These are phyloP conservation scores for Crithidia sp. DNA, from an alignment of 208 protist species.

Conservation along the genomic window DNA sequence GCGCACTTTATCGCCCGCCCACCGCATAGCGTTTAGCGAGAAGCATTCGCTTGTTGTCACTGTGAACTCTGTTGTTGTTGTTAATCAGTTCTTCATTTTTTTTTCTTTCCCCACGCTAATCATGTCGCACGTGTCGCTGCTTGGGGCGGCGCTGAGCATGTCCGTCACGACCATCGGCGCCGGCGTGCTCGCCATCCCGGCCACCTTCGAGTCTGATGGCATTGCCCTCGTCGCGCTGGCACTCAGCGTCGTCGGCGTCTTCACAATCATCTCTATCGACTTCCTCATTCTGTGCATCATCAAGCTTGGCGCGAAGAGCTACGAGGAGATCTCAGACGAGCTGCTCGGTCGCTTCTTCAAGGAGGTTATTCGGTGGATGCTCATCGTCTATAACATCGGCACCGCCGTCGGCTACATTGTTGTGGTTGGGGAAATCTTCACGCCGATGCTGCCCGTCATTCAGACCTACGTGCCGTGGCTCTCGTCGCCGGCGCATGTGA, in stretches of 20 bases:
- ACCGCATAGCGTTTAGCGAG: too few species aligned
- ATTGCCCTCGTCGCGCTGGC: constrained; percentile 40
- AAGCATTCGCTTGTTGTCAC: too few species aligned
- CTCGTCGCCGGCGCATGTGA: constrained; percentile 35
- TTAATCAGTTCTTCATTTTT: neutral
- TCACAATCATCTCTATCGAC: constrained; percentile 69
- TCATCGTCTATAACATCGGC: constrained; percentile 69
- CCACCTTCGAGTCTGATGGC: constrained; percentile 50
- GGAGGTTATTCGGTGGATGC: constrained; percentile 66
- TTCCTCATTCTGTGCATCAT: constrained; percentile 64
- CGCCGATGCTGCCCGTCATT: constrained; percentile 58
- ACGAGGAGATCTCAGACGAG: constrained; percentile 67
- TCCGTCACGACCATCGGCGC: constrained; percentile 73
- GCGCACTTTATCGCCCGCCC: too few species aligned
- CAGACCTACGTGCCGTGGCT: constrained; percentile 50
- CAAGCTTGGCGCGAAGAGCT: constrained; percentile 48
- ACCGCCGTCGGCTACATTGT: constrained; percentile 67
- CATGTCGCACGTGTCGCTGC: constrained; percentile 30
- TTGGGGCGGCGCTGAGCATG: constrained; percentile 62
- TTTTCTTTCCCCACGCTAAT: neutral
- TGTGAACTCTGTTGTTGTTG: too few species aligned
- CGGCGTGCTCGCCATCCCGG: constrained; percentile 61
- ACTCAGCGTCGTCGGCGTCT: constrained; percentile 42
- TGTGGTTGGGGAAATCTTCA: constrained; percentile 67
- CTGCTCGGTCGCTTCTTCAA: constrained; percentile 53